Evolutionary conservation across 1,284 basidiomycete species (phyloP).

Genomic region (Ceratobasidium sp.): DNA sequence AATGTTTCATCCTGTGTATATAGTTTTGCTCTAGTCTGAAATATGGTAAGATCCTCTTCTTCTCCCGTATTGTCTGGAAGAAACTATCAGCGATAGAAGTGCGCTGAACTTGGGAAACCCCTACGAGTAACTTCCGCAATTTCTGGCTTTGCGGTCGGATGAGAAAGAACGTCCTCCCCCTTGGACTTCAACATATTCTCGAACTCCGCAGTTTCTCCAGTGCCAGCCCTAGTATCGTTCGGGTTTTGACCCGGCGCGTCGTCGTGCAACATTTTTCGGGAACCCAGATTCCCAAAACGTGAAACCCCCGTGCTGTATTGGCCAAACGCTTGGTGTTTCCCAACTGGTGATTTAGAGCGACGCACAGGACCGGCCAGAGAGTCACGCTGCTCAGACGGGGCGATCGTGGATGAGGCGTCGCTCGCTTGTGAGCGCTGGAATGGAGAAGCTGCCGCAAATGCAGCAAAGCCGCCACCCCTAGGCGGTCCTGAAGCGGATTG

Average conservation of each 20-base stretch:
- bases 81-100: neutral
- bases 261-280: conserved; percentile 1
- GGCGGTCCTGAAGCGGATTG: neutral
- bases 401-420: neutral
- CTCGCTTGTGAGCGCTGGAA: neutral
- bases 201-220: neutral
- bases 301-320: conserved; percentile 32
- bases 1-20: conserved; percentile 71
- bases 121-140: conserved; percentile 9
- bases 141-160: neutral
- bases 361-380: conserved; percentile 31
- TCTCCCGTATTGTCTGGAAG: conserved; percentile 83
- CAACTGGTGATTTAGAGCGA: conserved; percentile 34
- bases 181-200: conserved; percentile 27
- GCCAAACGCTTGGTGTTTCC: conserved; percentile 33
- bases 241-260: neutral
- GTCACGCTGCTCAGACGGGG: neutral
- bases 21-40: conserved; percentile 86
- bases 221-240: neutral
- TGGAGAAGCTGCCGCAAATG: conserved; percentile 3
- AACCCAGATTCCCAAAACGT: conserved; percentile 7
- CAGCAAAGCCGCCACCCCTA: neutral
- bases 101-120: neutral
- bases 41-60: conserved; percentile 87
- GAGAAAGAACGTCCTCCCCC: neutral